Percentiles rank a stretch among this genome's conserved stretches.
phyloP scores from a whole-genome alignment of 768 basidiomycete species.

The Coprinopsis cinerea region DNA sequence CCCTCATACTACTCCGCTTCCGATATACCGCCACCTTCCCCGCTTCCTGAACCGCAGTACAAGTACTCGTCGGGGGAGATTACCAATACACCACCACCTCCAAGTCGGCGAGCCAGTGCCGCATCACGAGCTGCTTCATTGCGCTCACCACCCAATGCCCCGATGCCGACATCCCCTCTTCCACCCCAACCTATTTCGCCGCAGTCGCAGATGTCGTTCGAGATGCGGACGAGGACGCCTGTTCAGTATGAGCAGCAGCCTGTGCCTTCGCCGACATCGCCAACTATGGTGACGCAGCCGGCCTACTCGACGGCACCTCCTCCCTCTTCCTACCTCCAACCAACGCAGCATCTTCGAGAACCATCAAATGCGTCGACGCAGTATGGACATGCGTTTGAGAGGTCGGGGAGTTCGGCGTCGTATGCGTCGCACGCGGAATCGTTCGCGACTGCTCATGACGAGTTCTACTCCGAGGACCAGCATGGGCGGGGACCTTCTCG shows the following conservation, averaged over 20 bases:
- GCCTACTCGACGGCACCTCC: no score
- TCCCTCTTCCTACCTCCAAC: constrained; percentile 5
- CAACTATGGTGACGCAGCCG: not conserved
- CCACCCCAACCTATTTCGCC: constrained; percentile 20
- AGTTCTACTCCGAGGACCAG: constrained; percentile 29
- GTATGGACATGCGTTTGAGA: constrained; percentile 18
- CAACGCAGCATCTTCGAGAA: constrained; percentile 3
- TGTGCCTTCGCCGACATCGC: not conserved
- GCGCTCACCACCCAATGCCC: constrained; percentile 15
- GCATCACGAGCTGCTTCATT: constrained; percentile 21
- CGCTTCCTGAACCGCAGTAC: constrained; percentile 47
- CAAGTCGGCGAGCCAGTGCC: constrained; percentile 33
- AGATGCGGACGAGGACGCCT: constrained; percentile 33
- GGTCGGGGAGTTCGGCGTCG: constrained; percentile 33
- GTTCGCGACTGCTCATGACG: constrained; percentile 40
- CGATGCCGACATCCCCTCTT: constrained; percentile 22
- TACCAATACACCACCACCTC: constrained; percentile 37
- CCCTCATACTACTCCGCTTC: constrained; percentile 68
- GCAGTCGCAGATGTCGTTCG: constrained; percentile 21
- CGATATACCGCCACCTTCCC: constrained; percentile 59
- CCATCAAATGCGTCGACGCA: constrained; percentile 2
- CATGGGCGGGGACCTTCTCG: not conserved
- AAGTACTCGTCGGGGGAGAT: constrained; percentile 41
- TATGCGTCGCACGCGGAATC: constrained; percentile 24
- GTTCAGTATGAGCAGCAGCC: not conserved